Evolutionary conservation across 106 monocot species (phyloP).

Genomic region (Phalaenopsis equestris): DNA sequence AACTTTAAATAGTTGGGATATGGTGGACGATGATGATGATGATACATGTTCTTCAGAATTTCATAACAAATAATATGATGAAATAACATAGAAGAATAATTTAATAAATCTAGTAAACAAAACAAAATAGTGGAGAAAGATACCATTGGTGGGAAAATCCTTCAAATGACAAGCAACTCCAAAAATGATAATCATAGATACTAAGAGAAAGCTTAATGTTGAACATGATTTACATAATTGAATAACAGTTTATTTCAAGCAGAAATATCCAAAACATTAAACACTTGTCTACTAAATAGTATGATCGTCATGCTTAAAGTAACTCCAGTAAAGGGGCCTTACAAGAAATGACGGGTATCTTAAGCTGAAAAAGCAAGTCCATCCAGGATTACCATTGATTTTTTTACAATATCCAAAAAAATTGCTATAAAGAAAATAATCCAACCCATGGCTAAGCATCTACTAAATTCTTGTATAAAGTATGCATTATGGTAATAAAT

Average conservation of each 20-base stretch:
- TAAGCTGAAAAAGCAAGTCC: background rate
- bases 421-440: no score
- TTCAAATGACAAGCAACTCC: background rate
- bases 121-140: background rate
- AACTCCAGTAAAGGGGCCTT: background rate
- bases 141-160: background rate
- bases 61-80: background rate
- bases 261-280: background rate
- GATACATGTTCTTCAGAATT: background rate
- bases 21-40: background rate
- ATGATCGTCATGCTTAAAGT: no score
- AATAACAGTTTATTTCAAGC: background rate
- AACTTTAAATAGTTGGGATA: background rate
- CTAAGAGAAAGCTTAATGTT: background rate
- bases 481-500: no score
- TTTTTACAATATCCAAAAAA: no score
- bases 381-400: background rate
- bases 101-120: background rate
- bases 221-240: background rate
- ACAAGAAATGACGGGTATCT: background rate
- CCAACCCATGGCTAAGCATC: no score
- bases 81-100: background rate
- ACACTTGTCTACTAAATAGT: no score
- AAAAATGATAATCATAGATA: background rate
- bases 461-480: no score